Conservation (phyloP, 176 grass and related monocot genomes). For the Phragmites australis region DNA sequence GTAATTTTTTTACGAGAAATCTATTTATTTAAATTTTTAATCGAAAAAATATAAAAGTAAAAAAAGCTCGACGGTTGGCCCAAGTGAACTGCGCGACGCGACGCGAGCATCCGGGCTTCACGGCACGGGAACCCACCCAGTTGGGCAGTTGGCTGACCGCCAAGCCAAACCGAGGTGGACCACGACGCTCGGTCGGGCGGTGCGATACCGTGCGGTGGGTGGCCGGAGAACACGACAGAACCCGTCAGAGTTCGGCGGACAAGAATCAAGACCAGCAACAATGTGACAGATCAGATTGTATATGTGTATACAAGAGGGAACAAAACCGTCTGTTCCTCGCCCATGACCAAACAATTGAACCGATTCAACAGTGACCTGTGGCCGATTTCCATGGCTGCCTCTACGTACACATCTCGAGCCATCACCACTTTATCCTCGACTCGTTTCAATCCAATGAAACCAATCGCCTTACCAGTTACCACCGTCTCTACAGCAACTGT, state of each 20-base stretch:
- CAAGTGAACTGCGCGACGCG: too few species aligned
- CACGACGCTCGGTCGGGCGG: too few species aligned
- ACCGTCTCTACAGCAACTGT: neutral
- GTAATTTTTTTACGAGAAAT: too few species aligned
- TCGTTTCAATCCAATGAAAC: neutral
- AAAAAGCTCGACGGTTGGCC: too few species aligned
- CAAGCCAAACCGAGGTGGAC: neutral
- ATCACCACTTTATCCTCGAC: neutral
- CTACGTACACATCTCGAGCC: constrained; percentile 6
- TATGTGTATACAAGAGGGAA: neutral
- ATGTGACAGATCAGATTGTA: neutral
- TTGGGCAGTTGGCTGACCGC: too few species aligned
- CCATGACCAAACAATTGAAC: neutral
- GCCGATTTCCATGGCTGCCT: neutral
- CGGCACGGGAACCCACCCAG: too few species aligned
- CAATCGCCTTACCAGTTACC: neutral
- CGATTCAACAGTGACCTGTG: neutral
- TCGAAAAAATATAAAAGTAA: too few species aligned
- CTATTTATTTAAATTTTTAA: too few species aligned
- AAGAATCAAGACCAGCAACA: neutral
- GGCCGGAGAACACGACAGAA: neutral
- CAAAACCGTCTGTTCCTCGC: neutral
- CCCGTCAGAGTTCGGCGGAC: neutral
- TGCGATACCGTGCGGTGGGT: neutral
- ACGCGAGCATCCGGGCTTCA: too few species aligned